Base-by-base conservation (phyloP, 768 basidiomycete genomes). In the Obba rivulosa region DNA sequence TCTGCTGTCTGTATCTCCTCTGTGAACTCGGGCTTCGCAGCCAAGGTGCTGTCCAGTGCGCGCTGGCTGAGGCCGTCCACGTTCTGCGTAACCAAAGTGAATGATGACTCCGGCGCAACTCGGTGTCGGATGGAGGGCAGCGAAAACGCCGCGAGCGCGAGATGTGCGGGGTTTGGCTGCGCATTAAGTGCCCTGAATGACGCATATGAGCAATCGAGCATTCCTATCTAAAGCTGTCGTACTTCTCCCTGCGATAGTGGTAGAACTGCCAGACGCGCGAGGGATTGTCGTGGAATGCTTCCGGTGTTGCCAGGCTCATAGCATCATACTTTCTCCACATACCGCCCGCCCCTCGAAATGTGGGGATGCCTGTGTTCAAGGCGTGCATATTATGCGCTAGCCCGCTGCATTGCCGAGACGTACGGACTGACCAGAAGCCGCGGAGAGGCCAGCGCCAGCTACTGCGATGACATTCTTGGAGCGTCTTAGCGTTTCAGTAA, bases 401-500 rank as follows among this genome's bases (percentile, higher is more conserved):
- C n/a, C n/a, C n/a, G n/a, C n/a, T n/a, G n/a, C n/a, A n/a, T n/a
- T n/a, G n/a, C n/a, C n/a, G n/a, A 14, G 16, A 28, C 10, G 24
- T 13, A 20, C 2, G 13, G 18, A 46, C 62, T 28, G 46, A 79
- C 80, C 80, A 38, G 81, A 83, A 20, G 77, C 79, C 45, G 80
- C 80, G 20, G 80, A 83, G n/a, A 83, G 68, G 2, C 81, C 81
- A 24, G 82, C 81, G 5, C 81, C 81, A 17, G 73, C 70, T 1
- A 76, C 59, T 10, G 69, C 70, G 8, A 75, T 62, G 43, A 75
- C 67, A 43, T 65, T 60, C 50, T 69, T 72, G n/a, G 55, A 56
- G 7, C 41, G 45, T 21, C 40, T 40, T 5, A 67, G 49, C 7
- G 53, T 50, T 4, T 52, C 43, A 17, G 53, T 54, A 49, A 66